A percentile compares a stretch with the other conserved stretches of the same genome.
These are phyloP conservation scores for Acacia crassicarpa DNA, from an alignment of 306 rosid species.

Conservation along the genomic window DNA sequence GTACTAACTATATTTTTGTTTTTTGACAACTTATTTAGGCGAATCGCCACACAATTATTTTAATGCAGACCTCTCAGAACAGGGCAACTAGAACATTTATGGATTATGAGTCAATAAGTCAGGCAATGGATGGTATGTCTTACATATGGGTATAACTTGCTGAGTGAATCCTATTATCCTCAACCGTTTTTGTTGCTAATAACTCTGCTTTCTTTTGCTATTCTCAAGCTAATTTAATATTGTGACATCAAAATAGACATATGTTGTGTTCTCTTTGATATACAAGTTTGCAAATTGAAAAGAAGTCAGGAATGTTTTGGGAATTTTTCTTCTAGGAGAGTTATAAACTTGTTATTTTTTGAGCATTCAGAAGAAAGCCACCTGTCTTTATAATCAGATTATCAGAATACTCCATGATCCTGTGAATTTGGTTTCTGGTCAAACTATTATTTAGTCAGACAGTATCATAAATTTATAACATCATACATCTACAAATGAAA, in stretches of 20 bases:
- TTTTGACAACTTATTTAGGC: conserved; percentile 52
- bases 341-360: background rate
- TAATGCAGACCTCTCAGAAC: conserved; percentile 86
- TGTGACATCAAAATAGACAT: background rate
- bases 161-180: conserved; percentile 6
- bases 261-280: background rate
- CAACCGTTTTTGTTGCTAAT: background rate
- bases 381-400: too few species aligned
- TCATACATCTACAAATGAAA: background rate
- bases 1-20: conserved; percentile 11
- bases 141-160: background rate
- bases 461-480: background rate
- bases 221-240: background rate
- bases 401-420: background rate
- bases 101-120: conserved; percentile 84
- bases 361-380: background rate
- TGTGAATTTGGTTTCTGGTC: background rate
- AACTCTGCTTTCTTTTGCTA: too few species aligned
- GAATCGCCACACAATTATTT: conserved; percentile 90
- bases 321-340: background rate
- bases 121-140: conserved; percentile 89
- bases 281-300: conserved; percentile 7
- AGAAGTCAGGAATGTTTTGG: background rate
- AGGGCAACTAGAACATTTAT: conserved; percentile 89
- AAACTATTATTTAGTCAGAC: background rate